Percentiles rank a stretch among this genome's conserved stretches.
Conservation (phyloP, 2,329 filamentous ascomycete species). For the Chalaropsis thielavioides region DNA sequence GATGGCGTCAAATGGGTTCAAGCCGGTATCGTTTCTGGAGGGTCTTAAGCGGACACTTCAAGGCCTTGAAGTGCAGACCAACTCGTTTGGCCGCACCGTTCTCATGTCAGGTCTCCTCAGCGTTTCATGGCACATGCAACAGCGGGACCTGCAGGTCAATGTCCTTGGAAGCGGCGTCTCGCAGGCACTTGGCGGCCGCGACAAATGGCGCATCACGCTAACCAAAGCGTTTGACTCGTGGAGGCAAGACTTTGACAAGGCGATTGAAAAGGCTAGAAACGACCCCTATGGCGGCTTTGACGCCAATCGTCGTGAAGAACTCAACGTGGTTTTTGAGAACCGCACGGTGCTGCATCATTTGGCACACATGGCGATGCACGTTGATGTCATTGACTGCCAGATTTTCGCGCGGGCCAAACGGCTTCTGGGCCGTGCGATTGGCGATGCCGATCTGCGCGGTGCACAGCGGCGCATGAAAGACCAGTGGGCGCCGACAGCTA, state of each 20-base stretch:
- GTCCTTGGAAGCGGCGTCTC: constrained; percentile 61
- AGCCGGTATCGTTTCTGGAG: constrained; percentile 76
- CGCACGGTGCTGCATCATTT: constrained; percentile 82
- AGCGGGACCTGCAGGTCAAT: constrained; percentile 82
- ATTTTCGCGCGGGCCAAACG: constrained; percentile 83
- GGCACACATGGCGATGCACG: constrained; percentile 95
- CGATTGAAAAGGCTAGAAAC: constrained; percentile 46
- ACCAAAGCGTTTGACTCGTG: constrained; percentile 85
- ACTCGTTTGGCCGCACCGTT: constrained; percentile 82
- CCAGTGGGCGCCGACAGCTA: constrained; percentile 74
- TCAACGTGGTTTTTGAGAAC: constrained; percentile 59
- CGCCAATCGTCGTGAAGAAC: constrained; percentile 9
- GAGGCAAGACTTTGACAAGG: constrained; percentile 82
- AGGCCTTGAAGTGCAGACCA: constrained; percentile 73
- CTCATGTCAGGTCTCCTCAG: constrained; percentile 88
- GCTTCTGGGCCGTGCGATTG: constrained; percentile 73
- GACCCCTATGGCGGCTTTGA: constrained; percentile 33
- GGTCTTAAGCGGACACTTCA: constrained; percentile 81
- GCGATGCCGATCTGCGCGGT: constrained; percentile 61
- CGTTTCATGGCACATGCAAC: constrained; percentile 95
- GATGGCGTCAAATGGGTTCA: constrained; percentile 65
- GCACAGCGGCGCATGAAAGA: constrained; percentile 76
- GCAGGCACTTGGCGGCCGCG: constrained; percentile 66
- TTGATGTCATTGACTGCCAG: constrained; percentile 93
- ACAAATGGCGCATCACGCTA: constrained; percentile 79